phyloP scores from a whole-genome alignment of 1,139 yeast species.

The Saccharomycopsis phalli region DNA sequence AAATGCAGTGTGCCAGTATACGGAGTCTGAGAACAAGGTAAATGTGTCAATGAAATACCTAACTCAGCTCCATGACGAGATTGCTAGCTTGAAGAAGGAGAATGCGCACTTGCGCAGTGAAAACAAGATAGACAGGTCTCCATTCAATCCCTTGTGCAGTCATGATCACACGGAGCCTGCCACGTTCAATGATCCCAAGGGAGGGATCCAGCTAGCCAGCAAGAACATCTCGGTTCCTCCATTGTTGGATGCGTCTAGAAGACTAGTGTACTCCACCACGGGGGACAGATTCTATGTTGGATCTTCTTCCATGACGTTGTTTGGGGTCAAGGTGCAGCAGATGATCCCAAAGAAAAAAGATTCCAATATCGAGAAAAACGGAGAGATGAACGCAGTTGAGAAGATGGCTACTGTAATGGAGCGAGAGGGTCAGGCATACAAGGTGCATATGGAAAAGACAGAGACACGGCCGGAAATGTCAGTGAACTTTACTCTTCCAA shows the following conservation, averaged over 20 bases:
- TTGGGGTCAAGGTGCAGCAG: conserved; percentile 67
- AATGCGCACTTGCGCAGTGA: conserved; percentile 48
- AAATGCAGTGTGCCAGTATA: conserved; percentile 59
- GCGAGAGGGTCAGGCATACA: conserved; percentile 68
- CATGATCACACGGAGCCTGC: background rate
- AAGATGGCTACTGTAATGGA: conserved; percentile 37
- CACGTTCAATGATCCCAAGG: background rate
- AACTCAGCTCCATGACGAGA: conserved; percentile 58
- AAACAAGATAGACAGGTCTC: conserved; percentile 27
- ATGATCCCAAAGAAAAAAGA: no score
- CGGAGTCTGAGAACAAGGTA: conserved; percentile 69
- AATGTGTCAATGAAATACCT: conserved; percentile 71
- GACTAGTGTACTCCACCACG: conserved; percentile 61
- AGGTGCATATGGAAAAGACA: conserved; percentile 58
- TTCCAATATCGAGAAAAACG: conserved; percentile 17
- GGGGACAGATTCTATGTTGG: conserved; percentile 73
- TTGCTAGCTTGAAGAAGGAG: conserved; percentile 38
- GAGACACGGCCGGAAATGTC: conserved; percentile 59
- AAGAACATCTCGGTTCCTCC: conserved; percentile 38
- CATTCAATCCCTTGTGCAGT: conserved; percentile 7
- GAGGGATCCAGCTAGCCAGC: background rate
- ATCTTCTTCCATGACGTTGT: conserved; percentile 72
- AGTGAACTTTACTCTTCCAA: conserved; percentile 63
- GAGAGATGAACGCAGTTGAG: conserved; percentile 19
- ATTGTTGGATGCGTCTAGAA: conserved; percentile 58